A percentile compares a stretch with the other conserved stretches of the same genome.
These are phyloP conservation scores for Globisporangium splendens DNA, from an alignment of 352 stramenopile genomes.

Conservation along the genomic window DNA sequence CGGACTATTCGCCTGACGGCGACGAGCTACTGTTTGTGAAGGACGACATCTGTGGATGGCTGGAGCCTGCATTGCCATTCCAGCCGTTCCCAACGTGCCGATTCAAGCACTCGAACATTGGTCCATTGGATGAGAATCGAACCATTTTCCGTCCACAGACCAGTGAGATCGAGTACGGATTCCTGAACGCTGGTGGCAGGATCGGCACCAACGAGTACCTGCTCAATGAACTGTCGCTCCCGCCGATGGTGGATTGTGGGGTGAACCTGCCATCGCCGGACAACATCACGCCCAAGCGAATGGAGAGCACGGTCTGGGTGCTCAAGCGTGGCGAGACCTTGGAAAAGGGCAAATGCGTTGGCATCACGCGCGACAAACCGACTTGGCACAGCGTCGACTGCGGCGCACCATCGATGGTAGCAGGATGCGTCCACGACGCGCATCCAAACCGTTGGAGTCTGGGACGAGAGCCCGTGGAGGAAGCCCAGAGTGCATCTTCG, in stretches of 20 bases:
- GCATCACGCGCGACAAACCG: slow-evolving; percentile 28
- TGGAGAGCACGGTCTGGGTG: slow-evolving; percentile 70
- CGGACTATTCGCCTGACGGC: slow-evolving; percentile 57
- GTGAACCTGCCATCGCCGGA: slow-evolving; percentile 81
- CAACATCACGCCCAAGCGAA: slow-evolving; percentile 81
- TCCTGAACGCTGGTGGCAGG: slow-evolving; percentile 75
- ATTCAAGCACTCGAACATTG: slow-evolving; percentile 34
- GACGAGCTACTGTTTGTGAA: slow-evolving; percentile 80
- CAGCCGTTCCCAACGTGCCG: slow-evolving; percentile 56
- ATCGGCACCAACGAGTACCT: slow-evolving; percentile 65
- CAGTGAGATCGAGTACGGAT: slow-evolving; percentile 82
- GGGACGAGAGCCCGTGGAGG: slow-evolving; percentile 21
- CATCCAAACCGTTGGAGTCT: slow-evolving; percentile 38
- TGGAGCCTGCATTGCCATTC: slow-evolving; percentile 63
- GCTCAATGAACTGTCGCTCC: slow-evolving; percentile 63
- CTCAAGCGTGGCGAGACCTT: slow-evolving; percentile 30
- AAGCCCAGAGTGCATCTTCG: slow-evolving; percentile 26
- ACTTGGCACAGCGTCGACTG: slow-evolving; percentile 66
- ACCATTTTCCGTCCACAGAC: slow-evolving; percentile 81
- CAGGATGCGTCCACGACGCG: slow-evolving; percentile 30
- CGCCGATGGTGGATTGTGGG: slow-evolving; percentile 57
- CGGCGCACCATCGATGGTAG: slow-evolving; percentile 29
- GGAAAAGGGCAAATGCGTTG: slow-evolving; percentile 44
- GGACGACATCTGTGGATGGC: slow-evolving; percentile 72
- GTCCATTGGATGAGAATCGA: slow-evolving; percentile 37